These are phyloP conservation scores for Mitragyna speciosa DNA, from an alignment of 257 asterid species.

Conservation along the genomic window DNA sequence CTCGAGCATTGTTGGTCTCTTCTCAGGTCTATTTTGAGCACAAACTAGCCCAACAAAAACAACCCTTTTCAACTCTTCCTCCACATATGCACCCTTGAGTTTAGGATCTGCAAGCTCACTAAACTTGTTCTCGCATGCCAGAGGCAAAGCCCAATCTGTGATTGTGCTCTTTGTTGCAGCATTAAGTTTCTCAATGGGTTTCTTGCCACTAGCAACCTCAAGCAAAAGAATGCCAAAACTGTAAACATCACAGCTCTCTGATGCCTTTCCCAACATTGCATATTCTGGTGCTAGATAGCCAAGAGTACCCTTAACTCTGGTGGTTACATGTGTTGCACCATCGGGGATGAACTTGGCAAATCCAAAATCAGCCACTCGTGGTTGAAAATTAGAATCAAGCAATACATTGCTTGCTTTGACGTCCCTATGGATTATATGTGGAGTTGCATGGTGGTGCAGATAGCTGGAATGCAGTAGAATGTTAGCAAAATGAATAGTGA, in stretches of 20 bases:
- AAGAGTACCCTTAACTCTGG: constrained; percentile 79
- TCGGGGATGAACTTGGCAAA: constrained; percentile 86
- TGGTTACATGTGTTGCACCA: constrained; percentile 88
- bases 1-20: constrained; percentile 79
- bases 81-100: constrained; percentile 58
- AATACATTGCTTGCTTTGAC: constrained; percentile 85
- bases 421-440: constrained; percentile 85
- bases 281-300: constrained; percentile 95
- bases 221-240: constrained; percentile 92
- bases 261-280: constrained; percentile 85
- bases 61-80: constrained; percentile 78
- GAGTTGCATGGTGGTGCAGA: constrained; percentile 80
- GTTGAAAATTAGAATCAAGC: constrained; percentile 69
- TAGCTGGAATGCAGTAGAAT: constrained; percentile 46
- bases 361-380: constrained; percentile 89
- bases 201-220: constrained; percentile 89
- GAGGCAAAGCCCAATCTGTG: constrained; percentile 81
- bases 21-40: constrained; percentile 61
- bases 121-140: constrained; percentile 60
- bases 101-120: constrained; percentile 64
- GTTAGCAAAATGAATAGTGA: constrained; percentile 13
- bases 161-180: constrained; percentile 51
- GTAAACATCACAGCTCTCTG: constrained; percentile 86
- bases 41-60: constrained; percentile 65
- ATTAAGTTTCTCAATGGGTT: constrained; percentile 67